Conservation (phyloP, 169 alveolate species). For the Plasmodium billcollinsi region DNA sequence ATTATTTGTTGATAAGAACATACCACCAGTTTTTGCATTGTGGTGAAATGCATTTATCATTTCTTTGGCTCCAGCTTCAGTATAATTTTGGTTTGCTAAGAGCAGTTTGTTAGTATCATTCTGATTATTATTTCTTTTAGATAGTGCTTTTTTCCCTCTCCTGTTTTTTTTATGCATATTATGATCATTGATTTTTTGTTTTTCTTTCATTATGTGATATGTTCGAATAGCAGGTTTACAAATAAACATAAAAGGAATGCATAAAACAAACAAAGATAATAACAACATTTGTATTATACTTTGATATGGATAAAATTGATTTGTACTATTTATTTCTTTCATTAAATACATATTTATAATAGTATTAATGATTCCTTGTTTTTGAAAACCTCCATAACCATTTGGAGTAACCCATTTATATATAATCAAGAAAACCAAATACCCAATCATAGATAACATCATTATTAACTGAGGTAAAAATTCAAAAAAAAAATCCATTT, state of each 20-base stretch:
- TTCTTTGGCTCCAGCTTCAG: constrained; percentile 28
- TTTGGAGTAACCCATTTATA: constrained; percentile 95
- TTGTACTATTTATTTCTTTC: constrained; percentile 83
- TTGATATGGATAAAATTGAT: constrained; percentile 86
- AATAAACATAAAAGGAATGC: constrained; percentile 96
- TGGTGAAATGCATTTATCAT: constrained; percentile 68
- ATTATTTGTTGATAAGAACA: too few relatives aligned
- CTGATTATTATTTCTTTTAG: constrained; percentile 8
- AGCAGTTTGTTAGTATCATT: background rate
- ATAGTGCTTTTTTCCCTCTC: too few relatives aligned
- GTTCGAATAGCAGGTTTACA: constrained; percentile 93
- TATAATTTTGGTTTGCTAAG: background rate
- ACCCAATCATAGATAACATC: constrained; percentile 96
- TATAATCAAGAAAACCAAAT: constrained; percentile 94
- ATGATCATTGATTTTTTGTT: constrained; percentile 21
- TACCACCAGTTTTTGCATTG: constrained; percentile 11
- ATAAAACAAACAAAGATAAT: constrained; percentile 87
- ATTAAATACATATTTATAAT: constrained; percentile 95
- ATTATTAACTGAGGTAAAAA: constrained; percentile 97
- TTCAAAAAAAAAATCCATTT: constrained; percentile 96
- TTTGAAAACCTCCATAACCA: constrained; percentile 86
- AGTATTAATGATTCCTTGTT: constrained; percentile 96
- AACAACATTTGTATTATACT: constrained; percentile 87
- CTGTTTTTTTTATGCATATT: too few relatives aligned
- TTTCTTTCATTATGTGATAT: constrained; percentile 70